These are phyloP conservation scores for Aspergillus terreus DNA, from an alignment of 2,329 filamentous ascomycete species.

Conservation along the genomic window DNA sequence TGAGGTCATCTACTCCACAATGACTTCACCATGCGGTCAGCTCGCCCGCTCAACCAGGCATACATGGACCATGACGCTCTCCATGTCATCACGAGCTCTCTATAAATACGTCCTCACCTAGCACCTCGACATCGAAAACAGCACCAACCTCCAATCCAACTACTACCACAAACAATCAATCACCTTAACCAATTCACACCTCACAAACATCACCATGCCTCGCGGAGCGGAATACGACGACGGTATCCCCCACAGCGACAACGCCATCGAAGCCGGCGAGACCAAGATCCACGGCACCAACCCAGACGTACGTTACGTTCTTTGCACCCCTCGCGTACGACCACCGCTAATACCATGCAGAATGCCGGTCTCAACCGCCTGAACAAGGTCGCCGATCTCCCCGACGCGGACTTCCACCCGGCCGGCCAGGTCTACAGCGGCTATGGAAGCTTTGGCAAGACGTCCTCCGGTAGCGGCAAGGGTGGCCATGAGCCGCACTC, in stretches of 20 bases:
- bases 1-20: slow-evolving; percentile 30
- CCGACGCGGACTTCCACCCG: slow-evolving; percentile 26
- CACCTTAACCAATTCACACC: background rate
- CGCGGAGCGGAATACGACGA: slow-evolving; percentile 40
- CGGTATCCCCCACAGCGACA: slow-evolving; percentile 36
- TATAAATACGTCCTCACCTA: background rate
- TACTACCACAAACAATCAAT: background rate
- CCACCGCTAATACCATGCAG: slow-evolving; percentile 10
- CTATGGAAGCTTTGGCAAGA: slow-evolving; percentile 20
- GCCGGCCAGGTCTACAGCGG: slow-evolving; percentile 23
- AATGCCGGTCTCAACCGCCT: slow-evolving; percentile 27
- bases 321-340: background rate
- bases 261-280: slow-evolving; percentile 32
- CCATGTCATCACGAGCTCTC: slow-evolving; percentile 3
- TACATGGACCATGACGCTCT: background rate
- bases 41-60: slow-evolving; percentile 2
- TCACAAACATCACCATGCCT: slow-evolving; percentile 25
- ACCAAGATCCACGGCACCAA: slow-evolving; percentile 35
- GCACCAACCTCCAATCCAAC: background rate
- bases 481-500: slow-evolving; percentile 34
- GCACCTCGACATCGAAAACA: background rate
- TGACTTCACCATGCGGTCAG: slow-evolving; percentile 35
- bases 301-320: slow-evolving; percentile 21
- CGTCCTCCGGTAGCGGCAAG: slow-evolving; percentile 31
- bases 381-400: slow-evolving; percentile 32